Conservation (phyloP, 306 rosid species). For the Glycyrrhiza uralensis region DNA sequence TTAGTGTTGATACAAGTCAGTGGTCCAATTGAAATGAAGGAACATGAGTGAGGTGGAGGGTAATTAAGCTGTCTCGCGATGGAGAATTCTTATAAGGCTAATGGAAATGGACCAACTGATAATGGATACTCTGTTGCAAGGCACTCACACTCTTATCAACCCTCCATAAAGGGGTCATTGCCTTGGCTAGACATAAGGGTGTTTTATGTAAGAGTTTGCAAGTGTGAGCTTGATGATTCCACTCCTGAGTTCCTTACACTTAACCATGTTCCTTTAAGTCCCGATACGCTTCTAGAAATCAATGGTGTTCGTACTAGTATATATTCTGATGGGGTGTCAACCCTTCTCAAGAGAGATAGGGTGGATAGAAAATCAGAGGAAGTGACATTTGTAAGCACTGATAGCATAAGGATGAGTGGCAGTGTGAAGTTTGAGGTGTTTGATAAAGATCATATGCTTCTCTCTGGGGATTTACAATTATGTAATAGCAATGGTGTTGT, state of each 20-base stretch:
- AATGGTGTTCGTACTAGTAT: constrained; percentile 69
- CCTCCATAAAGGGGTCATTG: constrained; percentile 45
- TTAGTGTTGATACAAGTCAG: constrained; percentile 24
- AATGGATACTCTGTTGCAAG: constrained; percentile 50
- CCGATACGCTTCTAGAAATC: constrained; percentile 69
- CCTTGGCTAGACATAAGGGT: constrained; percentile 83
- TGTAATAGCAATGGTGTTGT: constrained; percentile 36
- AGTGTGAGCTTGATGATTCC: constrained; percentile 63
- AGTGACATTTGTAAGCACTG: constrained; percentile 82
- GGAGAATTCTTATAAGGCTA: constrained; percentile 49
- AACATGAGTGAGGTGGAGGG: constrained; percentile 25
- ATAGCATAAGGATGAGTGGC: constrained; percentile 72
- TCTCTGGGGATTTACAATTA: constrained; percentile 62
- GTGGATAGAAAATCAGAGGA: constrained; percentile 77
- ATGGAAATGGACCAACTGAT: constrained; percentile 48
- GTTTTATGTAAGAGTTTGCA: constrained; percentile 68
- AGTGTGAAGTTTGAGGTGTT: constrained; percentile 76
- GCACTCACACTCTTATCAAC: constrained; percentile 48
- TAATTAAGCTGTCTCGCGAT: constrained; percentile 31
- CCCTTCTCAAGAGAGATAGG: constrained; percentile 67
- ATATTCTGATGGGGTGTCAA: constrained; percentile 54
- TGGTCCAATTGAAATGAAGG: constrained; percentile 29
- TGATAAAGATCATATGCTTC: constrained; percentile 53
- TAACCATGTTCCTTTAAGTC: constrained; percentile 64
- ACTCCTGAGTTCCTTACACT: constrained; percentile 65